These are phyloP conservation scores for Daldinia sp. DNA, from an alignment of 2,329 filamentous ascomycete genomes.

Conservation along the genomic window DNA sequence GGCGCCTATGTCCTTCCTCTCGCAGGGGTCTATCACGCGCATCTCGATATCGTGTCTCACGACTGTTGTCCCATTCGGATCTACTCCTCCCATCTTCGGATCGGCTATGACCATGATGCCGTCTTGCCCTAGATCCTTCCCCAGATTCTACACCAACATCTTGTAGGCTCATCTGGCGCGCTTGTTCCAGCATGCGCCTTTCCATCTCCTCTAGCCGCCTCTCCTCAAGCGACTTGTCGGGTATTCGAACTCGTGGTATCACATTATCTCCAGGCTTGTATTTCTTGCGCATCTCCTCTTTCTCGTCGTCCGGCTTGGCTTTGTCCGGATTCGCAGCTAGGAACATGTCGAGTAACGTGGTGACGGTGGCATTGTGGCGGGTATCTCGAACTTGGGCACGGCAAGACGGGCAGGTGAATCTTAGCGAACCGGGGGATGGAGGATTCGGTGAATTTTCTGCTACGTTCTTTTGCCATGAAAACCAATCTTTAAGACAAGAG, in stretches of 20 bases:
- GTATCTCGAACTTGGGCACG: constrained; percentile 88
- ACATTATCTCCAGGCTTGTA: constrained; percentile 88
- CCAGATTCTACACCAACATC: constrained; percentile 68
- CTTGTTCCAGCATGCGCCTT: constrained; percentile 75
- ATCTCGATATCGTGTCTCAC: constrained; percentile 47
- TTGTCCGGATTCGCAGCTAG: constrained; percentile 82
- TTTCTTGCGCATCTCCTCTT: constrained; percentile 77
- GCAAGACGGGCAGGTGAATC: constrained; percentile 93
- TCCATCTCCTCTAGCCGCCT: constrained; percentile 73
- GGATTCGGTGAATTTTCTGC: constrained; percentile 64
- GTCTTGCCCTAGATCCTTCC: constrained; percentile 41
- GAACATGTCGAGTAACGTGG: constrained; percentile 90
- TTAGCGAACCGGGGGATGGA: constrained; percentile 60
- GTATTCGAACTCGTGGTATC: constrained; percentile 70
- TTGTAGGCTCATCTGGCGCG: constrained; percentile 78
- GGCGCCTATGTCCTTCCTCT: constrained; percentile 49
- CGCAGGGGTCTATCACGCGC: constrained; percentile 46
- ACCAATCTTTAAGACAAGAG: constrained; percentile 96
- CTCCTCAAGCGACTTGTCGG: constrained; percentile 65
- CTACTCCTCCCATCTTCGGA: constrained; percentile 51
- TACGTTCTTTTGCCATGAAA: constrained; percentile 78
- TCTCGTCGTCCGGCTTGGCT: constrained; percentile 77
- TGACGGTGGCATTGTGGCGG: constrained; percentile 89
- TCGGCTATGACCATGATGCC: constrained; percentile 49
- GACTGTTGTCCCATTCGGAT: constrained; percentile 50